These are phyloP conservation scores for Cystobasidium sp. DNA, from an alignment of 1,284 basidiomycete species.

Conservation along the genomic window DNA sequence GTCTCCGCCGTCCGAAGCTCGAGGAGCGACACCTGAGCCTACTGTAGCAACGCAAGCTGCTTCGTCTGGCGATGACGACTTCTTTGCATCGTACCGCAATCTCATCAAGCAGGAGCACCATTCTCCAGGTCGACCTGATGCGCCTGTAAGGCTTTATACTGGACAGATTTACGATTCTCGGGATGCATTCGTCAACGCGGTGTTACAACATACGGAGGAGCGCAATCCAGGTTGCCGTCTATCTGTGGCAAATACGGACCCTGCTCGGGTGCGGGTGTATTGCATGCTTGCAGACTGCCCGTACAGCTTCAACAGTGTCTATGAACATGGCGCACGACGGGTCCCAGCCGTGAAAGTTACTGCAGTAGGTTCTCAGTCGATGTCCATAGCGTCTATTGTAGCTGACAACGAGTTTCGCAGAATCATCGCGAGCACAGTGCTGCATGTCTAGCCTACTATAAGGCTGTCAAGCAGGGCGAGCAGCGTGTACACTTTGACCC, in stretches of 20 bases:
- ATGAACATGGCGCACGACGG: conserved; percentile 18
- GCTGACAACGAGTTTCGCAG: not conserved
- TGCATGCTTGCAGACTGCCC: conserved; percentile 20
- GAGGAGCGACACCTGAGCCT: not conserved
- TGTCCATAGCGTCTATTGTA: not conserved
- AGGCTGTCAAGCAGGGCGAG: conserved; percentile 1
- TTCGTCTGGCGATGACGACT: not conserved
- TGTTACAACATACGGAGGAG: conserved; percentile 19
- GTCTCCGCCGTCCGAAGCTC: not conserved
- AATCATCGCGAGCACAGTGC: conserved; percentile 24
- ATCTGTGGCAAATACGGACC: conserved; percentile 28
- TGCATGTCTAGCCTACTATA: conserved; percentile 19
- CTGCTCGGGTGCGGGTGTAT: conserved; percentile 26
- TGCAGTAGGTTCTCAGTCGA: not conserved
- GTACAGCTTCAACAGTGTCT: conserved; percentile 37
- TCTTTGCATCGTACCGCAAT: conserved; percentile 6
- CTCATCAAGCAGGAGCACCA: conserved; percentile 7
- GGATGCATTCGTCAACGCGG: conserved; percentile 14
- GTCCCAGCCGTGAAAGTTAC: conserved; percentile 26
- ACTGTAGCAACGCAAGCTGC: not conserved
- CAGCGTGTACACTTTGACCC: conserved; percentile 31
- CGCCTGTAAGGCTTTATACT: not conserved
- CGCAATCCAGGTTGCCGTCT: conserved; percentile 19
- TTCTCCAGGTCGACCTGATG: conserved; percentile 3
- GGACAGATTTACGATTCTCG: conserved; percentile 19